A percentile compares a stretch with the other conserved stretches of the same genome.
phyloP scores from a whole-genome alignment of 345 rosid species.

The Lenwebbia sp. region DNA sequence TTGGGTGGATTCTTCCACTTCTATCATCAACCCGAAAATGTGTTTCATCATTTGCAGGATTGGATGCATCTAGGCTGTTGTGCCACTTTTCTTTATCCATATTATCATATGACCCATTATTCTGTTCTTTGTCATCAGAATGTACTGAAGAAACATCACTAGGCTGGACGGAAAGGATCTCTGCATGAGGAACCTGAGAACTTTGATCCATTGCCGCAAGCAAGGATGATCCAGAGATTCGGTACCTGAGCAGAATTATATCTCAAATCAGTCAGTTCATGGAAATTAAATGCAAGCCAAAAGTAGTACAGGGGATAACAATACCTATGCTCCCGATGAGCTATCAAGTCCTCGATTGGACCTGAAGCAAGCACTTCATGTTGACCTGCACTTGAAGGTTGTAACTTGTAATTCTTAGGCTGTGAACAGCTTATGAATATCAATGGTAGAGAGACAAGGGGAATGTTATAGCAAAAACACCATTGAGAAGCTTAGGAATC shows the following conservation, averaged over 20 bases:
- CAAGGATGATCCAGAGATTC: conserved; percentile 91
- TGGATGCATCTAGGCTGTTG: conserved; percentile 30
- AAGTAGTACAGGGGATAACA: not conserved
- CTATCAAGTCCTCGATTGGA: conserved; percentile 95
- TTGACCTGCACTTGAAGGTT: conserved; percentile 45
- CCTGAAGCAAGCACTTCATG: conserved; percentile 99
- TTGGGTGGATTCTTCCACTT: conserved; percentile 74
- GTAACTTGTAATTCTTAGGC: not conserved
- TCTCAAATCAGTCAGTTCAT: not conserved
- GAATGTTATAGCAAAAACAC: not conserved
- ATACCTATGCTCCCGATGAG: conserved; percentile 98
- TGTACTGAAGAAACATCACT: conserved; percentile 25
- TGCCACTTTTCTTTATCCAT: conserved; percentile 27
- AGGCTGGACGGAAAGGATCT: conserved; percentile 44
- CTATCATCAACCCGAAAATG: conserved; percentile 75
- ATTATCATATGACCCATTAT: conserved; percentile 37
- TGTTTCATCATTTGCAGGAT: conserved; percentile 52
- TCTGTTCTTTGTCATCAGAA: conserved; percentile 61
- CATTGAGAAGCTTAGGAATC: not conserved
- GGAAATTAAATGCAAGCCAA: not conserved
- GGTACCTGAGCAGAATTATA: conserved; percentile 53
- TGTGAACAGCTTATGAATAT: not conserved
- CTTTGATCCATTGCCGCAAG: conserved; percentile 99
- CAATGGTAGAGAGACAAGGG: not conserved
- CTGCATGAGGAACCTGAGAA: conserved; percentile 71